Base-by-base conservation (phyloP, 1,139 yeast species). In the Maudiozyma humilis region DNA sequence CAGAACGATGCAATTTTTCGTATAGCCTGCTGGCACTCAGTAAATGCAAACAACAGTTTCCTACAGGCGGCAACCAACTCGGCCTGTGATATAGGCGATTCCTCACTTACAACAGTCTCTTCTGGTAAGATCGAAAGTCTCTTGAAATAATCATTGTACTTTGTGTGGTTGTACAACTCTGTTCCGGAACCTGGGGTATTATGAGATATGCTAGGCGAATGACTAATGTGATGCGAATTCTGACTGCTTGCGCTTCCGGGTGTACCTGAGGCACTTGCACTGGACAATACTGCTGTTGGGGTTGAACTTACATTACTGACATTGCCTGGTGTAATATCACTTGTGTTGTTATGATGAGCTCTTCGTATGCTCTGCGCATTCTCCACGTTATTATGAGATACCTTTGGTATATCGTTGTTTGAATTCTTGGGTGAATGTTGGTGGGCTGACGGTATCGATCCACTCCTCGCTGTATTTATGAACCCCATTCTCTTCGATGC, bases 401-500 rank as follows among this genome's bases (percentile, higher is more conserved):
- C 32, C 13, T 38, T 47, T 14, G 40, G 47, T 36, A 20, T 38
- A 23, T 37, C 48, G 33, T 36, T 18, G 7, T 17, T 17, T 7
- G 36, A 32, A 25, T 40, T 15, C 12, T 27, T 34, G 18, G 33
- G 42, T 14, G 39, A 36, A 20, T 32, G 37, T 14, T 17, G 42
- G 17, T 18, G 8, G 4, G 25, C 27, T 3, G 49, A 41, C 8
- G 39, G 34, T 15, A 31, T 36, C 19, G 38, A 36, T 4, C 35
- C 43, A 15, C 10, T 36, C 25, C 36, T 41, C 13, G 41, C 18
- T 12, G 75, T 73, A 43, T 75, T 75, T 30, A 82, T 78, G 31
- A 82, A 70, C 0, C 88, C 88, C 86, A 80, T 80, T 49, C 88
- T 68, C 55, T 78, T 79, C 2, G 82, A 75, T 1, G 87, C 82